A percentile compares a stretch with the other conserved stretches of the same genome.
These are phyloP conservation scores for Mortierella sp. DNA, from an alignment of 371 early-diverging fungal species.

Conservation along the genomic window DNA sequence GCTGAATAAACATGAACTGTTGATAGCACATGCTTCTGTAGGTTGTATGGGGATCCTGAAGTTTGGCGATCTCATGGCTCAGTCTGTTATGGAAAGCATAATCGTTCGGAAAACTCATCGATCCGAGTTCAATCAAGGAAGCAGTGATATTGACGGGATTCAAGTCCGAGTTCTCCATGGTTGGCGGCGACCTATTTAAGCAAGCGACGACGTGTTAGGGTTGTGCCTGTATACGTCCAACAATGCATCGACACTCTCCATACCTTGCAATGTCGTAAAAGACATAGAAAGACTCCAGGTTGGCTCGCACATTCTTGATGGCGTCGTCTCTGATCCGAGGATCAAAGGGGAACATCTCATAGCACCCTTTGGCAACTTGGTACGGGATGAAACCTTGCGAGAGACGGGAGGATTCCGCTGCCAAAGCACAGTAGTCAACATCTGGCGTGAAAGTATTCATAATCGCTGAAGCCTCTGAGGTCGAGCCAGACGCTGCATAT, in stretches of 20 bases:
- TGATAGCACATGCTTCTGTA: slow-evolving; percentile 51
- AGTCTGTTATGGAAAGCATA: slow-evolving; percentile 30
- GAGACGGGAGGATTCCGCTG: slow-evolving; percentile 8
- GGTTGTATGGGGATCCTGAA: slow-evolving; percentile 45
- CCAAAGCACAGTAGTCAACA: slow-evolving; percentile 34
- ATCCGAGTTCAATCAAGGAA: slow-evolving; percentile 9
- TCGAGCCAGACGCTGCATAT: slow-evolving; percentile 2
- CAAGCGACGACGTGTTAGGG: no score
- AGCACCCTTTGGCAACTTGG: slow-evolving; percentile 37
- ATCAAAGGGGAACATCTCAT: slow-evolving; percentile 39
- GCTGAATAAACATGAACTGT: slow-evolving; percentile 46
- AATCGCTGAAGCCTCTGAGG: not conserved
- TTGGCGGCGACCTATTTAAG: slow-evolving; percentile 44
- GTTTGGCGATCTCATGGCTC: slow-evolving; percentile 11
- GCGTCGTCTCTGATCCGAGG: slow-evolving; percentile 23
- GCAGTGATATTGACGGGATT: slow-evolving; percentile 27
- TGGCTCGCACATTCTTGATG: slow-evolving; percentile 32
- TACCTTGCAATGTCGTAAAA: slow-evolving; percentile 53
- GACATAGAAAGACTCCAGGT: slow-evolving; percentile 49
- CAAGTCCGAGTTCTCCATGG: slow-evolving; percentile 43
- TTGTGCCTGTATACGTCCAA: no score
- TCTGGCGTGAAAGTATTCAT: not conserved
- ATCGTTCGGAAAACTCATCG: slow-evolving; percentile 23
- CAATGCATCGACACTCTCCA: no score
- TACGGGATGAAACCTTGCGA: slow-evolving; percentile 23